A percentile compares a stretch with the other conserved stretches of the same genome.
Conservation (phyloP, 2,329 filamentous ascomycete genomes). For the Metarhizium humberi region DNA sequence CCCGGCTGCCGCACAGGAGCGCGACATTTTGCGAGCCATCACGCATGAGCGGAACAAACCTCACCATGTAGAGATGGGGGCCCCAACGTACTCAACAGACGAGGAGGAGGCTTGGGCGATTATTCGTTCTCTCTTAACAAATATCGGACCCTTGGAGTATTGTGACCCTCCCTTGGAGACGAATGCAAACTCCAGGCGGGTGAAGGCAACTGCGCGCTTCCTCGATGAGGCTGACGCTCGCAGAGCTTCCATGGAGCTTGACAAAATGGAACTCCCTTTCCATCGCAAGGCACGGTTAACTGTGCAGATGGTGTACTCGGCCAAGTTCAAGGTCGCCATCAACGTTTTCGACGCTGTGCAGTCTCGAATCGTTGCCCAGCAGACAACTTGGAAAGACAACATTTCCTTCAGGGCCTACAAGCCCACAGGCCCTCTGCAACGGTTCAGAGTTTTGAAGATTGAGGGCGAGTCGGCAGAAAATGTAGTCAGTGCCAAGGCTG, state of each 20-base stretch:
- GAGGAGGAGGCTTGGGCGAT: slow-evolving; percentile 6
- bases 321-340: slow-evolving; percentile 26
- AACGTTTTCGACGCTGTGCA: slow-evolving; percentile 23
- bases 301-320: slow-evolving; percentile 24
- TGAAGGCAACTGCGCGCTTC: slow-evolving; percentile 31
- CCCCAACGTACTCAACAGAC: slow-evolving; percentile 12
- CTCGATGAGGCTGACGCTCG: slow-evolving; percentile 25
- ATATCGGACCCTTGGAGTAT: slow-evolving; percentile 23
- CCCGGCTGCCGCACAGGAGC: not conserved
- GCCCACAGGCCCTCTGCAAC: slow-evolving; percentile 9
- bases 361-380: slow-evolving; percentile 16
- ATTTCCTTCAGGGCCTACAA: slow-evolving; percentile 12
- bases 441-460: slow-evolving; percentile 22
- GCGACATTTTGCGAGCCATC: not conserved
- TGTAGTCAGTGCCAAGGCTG: slow-evolving; percentile 22
- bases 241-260: slow-evolving; percentile 21
- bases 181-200: slow-evolving; percentile 13
- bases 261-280: slow-evolving; percentile 22
- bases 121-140: slow-evolving; percentile 20
- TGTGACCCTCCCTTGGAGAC: slow-evolving; percentile 17
- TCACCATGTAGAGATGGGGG: slow-evolving; percentile 11
- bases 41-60: not conserved
- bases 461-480: slow-evolving; percentile 22
- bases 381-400: slow-evolving; percentile 20
- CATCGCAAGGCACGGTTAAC: slow-evolving; percentile 23